Percentiles rank a stretch among this genome's conserved stretches.
Conservation (phyloP, 345 rosid species). For the Gossypium thurberi region DNA sequence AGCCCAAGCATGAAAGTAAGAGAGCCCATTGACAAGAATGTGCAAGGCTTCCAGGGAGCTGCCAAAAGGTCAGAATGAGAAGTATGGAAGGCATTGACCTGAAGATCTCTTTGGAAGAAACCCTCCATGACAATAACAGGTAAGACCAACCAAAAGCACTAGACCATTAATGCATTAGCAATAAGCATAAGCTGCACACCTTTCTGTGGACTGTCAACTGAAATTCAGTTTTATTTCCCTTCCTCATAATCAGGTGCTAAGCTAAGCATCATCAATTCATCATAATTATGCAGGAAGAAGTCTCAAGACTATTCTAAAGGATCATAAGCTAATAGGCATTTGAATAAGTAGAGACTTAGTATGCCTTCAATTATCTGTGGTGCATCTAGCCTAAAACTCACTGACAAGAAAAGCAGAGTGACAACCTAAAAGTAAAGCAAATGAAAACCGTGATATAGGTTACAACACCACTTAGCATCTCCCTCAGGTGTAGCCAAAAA, state of each 20-base stretch:
- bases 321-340: background rate
- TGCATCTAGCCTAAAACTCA: background rate
- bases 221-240: background rate
- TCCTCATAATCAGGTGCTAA: background rate
- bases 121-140: background rate
- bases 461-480: background rate
- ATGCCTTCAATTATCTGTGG: background rate
- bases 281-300: background rate
- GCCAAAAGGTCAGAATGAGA: background rate
- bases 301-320: background rate
- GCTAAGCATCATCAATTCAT: background rate
- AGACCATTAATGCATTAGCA: background rate
- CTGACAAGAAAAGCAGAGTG: background rate
- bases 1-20: background rate
- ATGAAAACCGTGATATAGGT: background rate
- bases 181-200: background rate
- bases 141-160: constrained; percentile 1
- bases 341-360: background rate
- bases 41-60: background rate
- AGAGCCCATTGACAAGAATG: background rate
- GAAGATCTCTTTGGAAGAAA: background rate
- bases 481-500: background rate
- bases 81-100: background rate
- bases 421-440: background rate
- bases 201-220: background rate